Conservation (phyloP, 139 green algal genomes). For the Gonium pectorale region DNA sequence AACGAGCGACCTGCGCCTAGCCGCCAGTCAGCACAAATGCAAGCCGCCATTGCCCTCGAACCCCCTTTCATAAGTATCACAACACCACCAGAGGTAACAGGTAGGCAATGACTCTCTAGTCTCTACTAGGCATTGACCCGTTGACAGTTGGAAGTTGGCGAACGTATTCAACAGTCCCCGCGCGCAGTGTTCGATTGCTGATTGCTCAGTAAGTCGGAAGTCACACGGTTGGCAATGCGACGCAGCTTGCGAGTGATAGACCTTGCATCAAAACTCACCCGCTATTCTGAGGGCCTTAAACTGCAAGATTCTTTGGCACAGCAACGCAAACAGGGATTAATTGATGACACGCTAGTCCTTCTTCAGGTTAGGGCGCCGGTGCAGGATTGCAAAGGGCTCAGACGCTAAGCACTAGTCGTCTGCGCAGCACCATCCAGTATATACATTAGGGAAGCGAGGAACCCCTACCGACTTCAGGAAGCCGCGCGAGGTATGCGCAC, state of each 20-base stretch:
- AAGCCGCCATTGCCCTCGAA: no score
- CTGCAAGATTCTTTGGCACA: constrained; percentile 1
- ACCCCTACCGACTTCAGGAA: constrained; percentile 67
- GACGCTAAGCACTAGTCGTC: background rate
- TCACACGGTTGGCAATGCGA: constrained; percentile 12
- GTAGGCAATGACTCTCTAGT: no score
- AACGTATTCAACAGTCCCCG: no score
- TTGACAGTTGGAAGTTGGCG: no score
- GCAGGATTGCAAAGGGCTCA: background rate
- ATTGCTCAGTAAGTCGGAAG: no score
- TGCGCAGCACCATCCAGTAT: constrained; percentile 81
- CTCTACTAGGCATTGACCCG: no score
- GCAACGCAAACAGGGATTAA: background rate
- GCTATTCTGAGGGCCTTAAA: background rate
- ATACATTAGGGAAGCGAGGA: constrained; percentile 91
- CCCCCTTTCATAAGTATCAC: no score
- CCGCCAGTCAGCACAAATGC: no score
- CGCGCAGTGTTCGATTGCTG: no score
- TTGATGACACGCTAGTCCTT: constrained; percentile 70
- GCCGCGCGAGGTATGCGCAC: constrained; percentile 45
- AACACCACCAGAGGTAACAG: no score
- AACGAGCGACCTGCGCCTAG: no score
- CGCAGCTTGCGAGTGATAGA: constrained; percentile 10
- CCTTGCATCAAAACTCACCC: constrained; percentile 1
- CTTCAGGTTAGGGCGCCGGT: constrained; percentile 60